Conservation (phyloP, 176 grass and related monocot genomes). For the Rhipidocladum racemiflorum region DNA sequence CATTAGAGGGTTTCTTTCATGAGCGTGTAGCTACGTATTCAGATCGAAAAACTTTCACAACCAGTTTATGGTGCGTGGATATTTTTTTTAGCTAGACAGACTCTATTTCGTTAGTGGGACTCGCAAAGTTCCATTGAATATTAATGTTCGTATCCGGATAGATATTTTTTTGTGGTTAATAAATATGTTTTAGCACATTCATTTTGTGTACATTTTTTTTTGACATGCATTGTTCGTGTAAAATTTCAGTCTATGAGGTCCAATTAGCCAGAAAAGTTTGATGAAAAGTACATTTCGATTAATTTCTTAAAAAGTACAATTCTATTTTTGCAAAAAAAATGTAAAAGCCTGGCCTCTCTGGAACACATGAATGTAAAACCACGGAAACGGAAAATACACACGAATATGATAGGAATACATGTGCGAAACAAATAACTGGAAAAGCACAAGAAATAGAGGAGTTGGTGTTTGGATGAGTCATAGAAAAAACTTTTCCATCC, state of each 20-base stretch:
- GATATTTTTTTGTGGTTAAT: neutral
- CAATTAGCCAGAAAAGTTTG: neutral
- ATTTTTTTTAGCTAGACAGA: neutral
- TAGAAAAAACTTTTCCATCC: neutral
- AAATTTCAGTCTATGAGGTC: neutral
- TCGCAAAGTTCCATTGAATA: neutral
- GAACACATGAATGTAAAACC: neutral
- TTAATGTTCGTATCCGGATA: neutral
- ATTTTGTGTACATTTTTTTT: neutral
- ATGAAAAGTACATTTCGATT: neutral
- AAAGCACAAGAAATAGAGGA: too few species aligned
- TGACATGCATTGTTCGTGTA: neutral
- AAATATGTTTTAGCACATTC: neutral
- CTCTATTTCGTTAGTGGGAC: too few species aligned
- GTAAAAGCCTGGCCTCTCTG: neutral
- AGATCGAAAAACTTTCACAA: neutral
- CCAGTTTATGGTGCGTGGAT: neutral
- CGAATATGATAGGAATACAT: too few species aligned
- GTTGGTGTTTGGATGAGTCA: too few species aligned
- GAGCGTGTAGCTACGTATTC: neutral
- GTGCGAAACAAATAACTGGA: too few species aligned
- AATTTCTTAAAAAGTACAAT: neutral
- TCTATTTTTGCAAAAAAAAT: neutral
- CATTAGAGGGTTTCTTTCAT: neutral
- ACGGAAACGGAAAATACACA: too few species aligned